Evolutionary conservation across 805 yeast genomes (phyloP).

Genomic region (Ogataea trehalophila): DNA sequence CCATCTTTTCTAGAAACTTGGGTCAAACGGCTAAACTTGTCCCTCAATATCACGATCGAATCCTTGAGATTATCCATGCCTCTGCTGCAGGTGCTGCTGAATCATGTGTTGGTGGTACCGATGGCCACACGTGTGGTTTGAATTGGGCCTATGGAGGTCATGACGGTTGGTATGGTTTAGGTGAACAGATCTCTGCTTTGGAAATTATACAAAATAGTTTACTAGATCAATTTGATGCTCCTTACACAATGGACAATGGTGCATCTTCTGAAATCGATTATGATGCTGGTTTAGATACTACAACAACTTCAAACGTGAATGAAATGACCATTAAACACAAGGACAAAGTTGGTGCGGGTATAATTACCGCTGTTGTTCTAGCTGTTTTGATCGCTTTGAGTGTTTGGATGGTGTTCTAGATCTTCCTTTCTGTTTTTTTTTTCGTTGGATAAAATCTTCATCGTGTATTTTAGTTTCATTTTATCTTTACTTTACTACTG

Average conservation of each 20-base stretch:
- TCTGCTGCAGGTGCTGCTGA: constrained; percentile 70
- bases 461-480: not conserved
- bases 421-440: too few relatives aligned
- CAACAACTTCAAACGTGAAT: constrained; percentile 41
- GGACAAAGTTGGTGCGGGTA: constrained; percentile 88
- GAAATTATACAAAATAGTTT: constrained; percentile 53
- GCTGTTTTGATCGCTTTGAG: constrained; percentile 58
- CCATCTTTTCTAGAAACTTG: constrained; percentile 61
- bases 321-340: constrained; percentile 46
- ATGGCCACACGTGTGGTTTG: constrained; percentile 81
- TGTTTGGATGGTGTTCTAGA: constrained; percentile 61
- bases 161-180: constrained; percentile 72
- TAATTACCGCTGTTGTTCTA: constrained; percentile 72
- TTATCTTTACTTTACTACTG: not conserved
- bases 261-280: constrained; percentile 66
- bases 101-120: constrained; percentile 80
- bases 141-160: constrained; percentile 59
- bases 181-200: constrained; percentile 78
- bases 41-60: constrained; percentile 41
- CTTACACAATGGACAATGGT: constrained; percentile 59
- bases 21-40: constrained; percentile 53
- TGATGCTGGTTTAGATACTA: constrained; percentile 45
- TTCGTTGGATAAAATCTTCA: too few relatives aligned
- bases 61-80: constrained; percentile 30
- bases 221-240: constrained; percentile 41